Evolutionary conservation across 345 rosid genomes (phyloP).

Genomic region (Camelina laxa): DNA sequence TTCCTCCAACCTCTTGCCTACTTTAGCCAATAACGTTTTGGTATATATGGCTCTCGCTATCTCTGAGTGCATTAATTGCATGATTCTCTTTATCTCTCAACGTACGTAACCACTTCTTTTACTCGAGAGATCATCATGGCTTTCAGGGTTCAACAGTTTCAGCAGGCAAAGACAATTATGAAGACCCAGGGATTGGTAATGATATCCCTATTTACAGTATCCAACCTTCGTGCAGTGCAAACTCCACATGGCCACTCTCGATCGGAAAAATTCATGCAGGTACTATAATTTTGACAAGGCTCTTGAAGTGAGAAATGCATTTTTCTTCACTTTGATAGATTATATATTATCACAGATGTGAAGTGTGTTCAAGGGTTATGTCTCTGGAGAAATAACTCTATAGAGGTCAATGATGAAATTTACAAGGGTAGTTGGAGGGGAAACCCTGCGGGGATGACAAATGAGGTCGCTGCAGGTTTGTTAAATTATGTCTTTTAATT

Average conservation of each 20-base stretch:
- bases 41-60: slow-evolving; percentile 47
- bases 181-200: slow-evolving; percentile 61
- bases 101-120: neutral
- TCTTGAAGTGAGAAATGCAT: neutral
- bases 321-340: neutral
- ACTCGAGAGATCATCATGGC: slow-evolving; percentile 19
- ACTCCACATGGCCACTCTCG: slow-evolving; percentile 49
- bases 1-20: slow-evolving; percentile 49
- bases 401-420: slow-evolving; percentile 70
- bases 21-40: slow-evolving; percentile 53
- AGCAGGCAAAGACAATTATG: slow-evolving; percentile 43
- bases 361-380: slow-evolving; percentile 63
- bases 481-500: slow-evolving; percentile 11
- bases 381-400: slow-evolving; percentile 72
- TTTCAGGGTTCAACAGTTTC: slow-evolving; percentile 66
- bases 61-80: neutral
- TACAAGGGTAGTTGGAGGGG: slow-evolving; percentile 68
- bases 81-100: neutral
- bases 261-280: slow-evolving; percentile 14
- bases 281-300: neutral
- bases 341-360: slow-evolving; percentile 46
- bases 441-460: slow-evolving; percentile 56
- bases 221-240: slow-evolving; percentile 55
- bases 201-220: slow-evolving; percentile 56
- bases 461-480: slow-evolving; percentile 77